Evolutionary conservation across 2,329 filamentous ascomycete species (phyloP).

Genomic region (Claviceps maximensis): DNA sequence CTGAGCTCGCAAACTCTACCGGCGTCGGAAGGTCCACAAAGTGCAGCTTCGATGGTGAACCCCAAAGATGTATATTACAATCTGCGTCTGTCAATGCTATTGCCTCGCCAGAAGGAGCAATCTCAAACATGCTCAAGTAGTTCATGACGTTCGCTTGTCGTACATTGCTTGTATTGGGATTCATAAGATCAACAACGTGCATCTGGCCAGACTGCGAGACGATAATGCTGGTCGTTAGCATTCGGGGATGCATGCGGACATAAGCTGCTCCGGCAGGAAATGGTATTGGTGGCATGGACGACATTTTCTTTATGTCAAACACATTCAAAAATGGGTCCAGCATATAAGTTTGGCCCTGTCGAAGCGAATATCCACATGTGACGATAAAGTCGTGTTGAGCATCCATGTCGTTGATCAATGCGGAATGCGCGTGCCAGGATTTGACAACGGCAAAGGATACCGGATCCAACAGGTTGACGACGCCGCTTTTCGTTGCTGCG

Average conservation of each 20-base stretch:
- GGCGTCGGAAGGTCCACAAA: conserved; percentile 74
- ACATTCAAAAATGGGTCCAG: conserved; percentile 90
- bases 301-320: conserved; percentile 85
- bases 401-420: conserved; percentile 92
- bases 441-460: conserved; percentile 66
- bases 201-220: conserved; percentile 86
- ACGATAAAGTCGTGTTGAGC: conserved; percentile 89
- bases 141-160: conserved; percentile 66
- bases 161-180: conserved; percentile 76
- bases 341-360: conserved; percentile 60
- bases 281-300: conserved; percentile 77
- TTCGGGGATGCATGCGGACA: conserved; percentile 89
- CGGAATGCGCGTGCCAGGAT: conserved; percentile 80
- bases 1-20: conserved; percentile 61
- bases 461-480: conserved; percentile 76
- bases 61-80: conserved; percentile 74
- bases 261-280: conserved; percentile 87
- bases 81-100: conserved; percentile 70
- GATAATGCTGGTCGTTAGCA: conserved; percentile 90
- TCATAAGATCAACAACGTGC: conserved; percentile 91
- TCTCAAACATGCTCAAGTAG: conserved; percentile 68
- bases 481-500: conserved; percentile 71
- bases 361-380: conserved; percentile 83
- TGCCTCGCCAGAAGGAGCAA: conserved; percentile 78
- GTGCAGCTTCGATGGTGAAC: conserved; percentile 69